phyloP scores from a whole-genome alignment of 2,329 filamentous ascomycete genomes.

The Blumeriella jaapii region DNA sequence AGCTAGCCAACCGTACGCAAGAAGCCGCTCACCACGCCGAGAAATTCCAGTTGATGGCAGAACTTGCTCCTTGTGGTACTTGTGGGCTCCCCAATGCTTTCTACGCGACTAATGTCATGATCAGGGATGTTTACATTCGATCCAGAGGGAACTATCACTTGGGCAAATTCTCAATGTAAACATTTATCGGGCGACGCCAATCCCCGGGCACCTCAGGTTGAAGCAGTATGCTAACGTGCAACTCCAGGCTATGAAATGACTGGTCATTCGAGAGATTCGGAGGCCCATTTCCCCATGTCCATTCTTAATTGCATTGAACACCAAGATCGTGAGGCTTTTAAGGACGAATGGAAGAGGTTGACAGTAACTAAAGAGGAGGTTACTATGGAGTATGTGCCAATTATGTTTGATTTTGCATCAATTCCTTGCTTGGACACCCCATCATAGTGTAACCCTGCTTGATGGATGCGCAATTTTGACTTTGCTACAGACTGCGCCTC shows the following conservation, averaged over 20 bases:
- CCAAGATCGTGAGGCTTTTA: conserved; percentile 48
- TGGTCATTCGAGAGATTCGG: conserved; percentile 45
- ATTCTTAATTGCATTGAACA: conserved; percentile 61
- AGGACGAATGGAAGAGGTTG: conserved; percentile 49
- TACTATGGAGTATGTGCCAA: conserved; percentile 43
- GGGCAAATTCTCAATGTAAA: conserved; percentile 20
- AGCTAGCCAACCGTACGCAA: conserved; percentile 15
- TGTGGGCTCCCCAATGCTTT: background rate
- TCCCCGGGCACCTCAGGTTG: too few species aligned
- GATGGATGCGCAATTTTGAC: background rate
- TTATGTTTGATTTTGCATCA: background rate
- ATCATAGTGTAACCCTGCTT: background rate
- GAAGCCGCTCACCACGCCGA: conserved; percentile 16
- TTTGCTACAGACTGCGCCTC: conserved; percentile 25
- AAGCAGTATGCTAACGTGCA: background rate
- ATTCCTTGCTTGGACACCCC: background rate
- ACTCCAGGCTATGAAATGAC: conserved; percentile 48
- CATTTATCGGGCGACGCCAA: too few species aligned
- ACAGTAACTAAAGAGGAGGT: conserved; percentile 57
- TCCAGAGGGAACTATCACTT: conserved; percentile 15
- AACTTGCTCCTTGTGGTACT: conserved; percentile 17
- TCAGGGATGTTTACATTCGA: conserved; percentile 18
- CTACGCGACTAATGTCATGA: background rate
- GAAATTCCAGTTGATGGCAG: conserved; percentile 19
- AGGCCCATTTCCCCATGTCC: conserved; percentile 39